phyloP scores from a whole-genome alignment of 1,284 basidiomycete species.

The Leccinum griseonigrum region DNA sequence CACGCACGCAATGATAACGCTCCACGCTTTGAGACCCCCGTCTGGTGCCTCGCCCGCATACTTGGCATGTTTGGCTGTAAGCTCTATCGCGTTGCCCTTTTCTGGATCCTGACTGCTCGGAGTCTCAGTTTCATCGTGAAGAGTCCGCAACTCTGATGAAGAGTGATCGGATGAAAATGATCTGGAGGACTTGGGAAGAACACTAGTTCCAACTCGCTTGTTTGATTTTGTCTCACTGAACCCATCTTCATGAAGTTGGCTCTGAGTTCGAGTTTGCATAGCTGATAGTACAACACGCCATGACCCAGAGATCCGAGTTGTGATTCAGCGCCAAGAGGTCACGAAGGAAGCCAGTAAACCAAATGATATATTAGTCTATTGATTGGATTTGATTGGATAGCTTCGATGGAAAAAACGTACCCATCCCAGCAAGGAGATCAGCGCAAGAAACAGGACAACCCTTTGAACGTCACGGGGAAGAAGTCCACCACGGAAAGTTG shows the following conservation, averaged over 20 bases:
- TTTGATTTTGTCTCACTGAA: neutral
- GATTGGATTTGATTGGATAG: neutral
- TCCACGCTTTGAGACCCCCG: conserved; percentile 53
- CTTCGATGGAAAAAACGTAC: neutral
- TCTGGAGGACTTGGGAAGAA: neutral
- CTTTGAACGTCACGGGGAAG: neutral
- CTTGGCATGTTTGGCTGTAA: conserved; percentile 19
- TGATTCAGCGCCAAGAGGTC: neutral
- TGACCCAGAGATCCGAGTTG: neutral
- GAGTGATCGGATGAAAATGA: neutral
- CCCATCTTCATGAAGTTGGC: neutral
- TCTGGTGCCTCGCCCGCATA: conserved; percentile 38
- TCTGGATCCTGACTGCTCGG: conserved; percentile 9
- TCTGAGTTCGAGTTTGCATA: neutral
- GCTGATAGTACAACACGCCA: neutral
- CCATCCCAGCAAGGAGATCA: neutral
- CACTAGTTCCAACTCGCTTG: neutral
- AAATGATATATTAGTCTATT: neutral
- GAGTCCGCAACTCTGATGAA: conserved; percentile 2
- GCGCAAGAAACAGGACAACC: neutral
- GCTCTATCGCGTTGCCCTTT: conserved; percentile 3
- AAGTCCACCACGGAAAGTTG: too few species aligned
- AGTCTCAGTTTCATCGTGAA: conserved; percentile 3
- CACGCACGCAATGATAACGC: conserved; percentile 45
- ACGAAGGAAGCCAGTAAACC: neutral